phyloP scores from a whole-genome alignment of 2,329 filamentous ascomycete genomes.

The Annulohypoxylon truncatum region DNA sequence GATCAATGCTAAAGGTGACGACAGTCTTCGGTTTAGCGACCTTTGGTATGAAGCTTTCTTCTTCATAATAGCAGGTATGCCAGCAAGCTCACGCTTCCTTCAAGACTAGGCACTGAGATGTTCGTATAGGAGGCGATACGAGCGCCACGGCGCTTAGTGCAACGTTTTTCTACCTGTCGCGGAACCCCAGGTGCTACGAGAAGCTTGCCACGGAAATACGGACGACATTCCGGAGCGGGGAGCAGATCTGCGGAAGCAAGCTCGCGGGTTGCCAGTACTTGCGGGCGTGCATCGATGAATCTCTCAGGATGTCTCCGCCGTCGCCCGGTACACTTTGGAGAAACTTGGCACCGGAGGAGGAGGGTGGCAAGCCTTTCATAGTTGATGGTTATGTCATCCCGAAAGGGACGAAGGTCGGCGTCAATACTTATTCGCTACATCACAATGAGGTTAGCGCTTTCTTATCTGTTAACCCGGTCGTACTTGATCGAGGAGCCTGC shows the following conservation, averaged over 20 bases:
- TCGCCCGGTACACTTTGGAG: constrained; percentile 32
- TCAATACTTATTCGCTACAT: constrained; percentile 30
- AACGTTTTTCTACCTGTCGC: constrained; percentile 44
- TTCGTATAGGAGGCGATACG: constrained; percentile 52
- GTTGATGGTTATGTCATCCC: constrained; percentile 35
- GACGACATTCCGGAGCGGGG: constrained; percentile 14
- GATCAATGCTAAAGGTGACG: constrained; percentile 8
- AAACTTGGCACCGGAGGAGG: background rate
- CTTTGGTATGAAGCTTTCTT: constrained; percentile 38
- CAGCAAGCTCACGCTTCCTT: background rate
- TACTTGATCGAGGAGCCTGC: no score
- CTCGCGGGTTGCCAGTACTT: constrained; percentile 36
- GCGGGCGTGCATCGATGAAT: constrained; percentile 41
- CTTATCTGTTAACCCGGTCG: no score
- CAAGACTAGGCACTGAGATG: background rate
- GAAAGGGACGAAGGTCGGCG: constrained; percentile 21
- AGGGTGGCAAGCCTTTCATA: constrained; percentile 3
- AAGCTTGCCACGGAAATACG: constrained; percentile 39
- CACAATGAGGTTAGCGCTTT: constrained; percentile 17
- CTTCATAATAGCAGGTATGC: constrained; percentile 32
- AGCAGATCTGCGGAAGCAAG: constrained; percentile 21
- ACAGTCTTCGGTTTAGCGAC: constrained; percentile 16
- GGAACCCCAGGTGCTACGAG: constrained; percentile 31
- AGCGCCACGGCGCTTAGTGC: constrained; percentile 36
- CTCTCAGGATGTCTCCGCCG: constrained; percentile 38